phyloP scores from a whole-genome alignment of 495 filamentous ascomycete genomes.

The Tetracladium setigerum region DNA sequence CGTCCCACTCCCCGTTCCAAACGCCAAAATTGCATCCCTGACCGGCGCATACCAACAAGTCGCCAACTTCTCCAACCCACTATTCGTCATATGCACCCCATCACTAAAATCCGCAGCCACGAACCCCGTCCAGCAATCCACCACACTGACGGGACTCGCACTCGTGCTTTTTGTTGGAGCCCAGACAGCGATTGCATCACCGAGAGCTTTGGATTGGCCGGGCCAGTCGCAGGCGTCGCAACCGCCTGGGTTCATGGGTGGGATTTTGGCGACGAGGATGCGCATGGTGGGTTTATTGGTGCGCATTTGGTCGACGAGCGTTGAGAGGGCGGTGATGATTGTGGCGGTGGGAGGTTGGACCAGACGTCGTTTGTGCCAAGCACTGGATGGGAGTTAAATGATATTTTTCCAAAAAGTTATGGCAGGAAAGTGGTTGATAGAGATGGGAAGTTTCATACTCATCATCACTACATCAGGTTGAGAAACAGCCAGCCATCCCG shows the following conservation, averaged over 20 bases:
- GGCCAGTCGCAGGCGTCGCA: slow-evolving; percentile 20
- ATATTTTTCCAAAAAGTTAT: too few species aligned
- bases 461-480: slow-evolving; percentile 36
- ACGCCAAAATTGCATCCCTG: background rate
- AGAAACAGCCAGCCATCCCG: slow-evolving; percentile 30
- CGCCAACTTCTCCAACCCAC: slow-evolving; percentile 31
- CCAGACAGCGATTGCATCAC: slow-evolving; percentile 33
- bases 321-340: slow-evolving; percentile 31
- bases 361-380: slow-evolving; percentile 43
- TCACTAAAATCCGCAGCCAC: slow-evolving; percentile 27
- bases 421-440: too few species aligned
- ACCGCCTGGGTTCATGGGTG: slow-evolving; percentile 33
- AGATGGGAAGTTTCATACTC: background rate
- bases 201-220: slow-evolving; percentile 25
- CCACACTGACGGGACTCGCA: slow-evolving; percentile 31
- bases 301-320: slow-evolving; percentile 32
- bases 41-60: slow-evolving; percentile 26
- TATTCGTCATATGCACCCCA: slow-evolving; percentile 37
- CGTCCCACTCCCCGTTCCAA: too few species aligned
- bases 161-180: slow-evolving; percentile 26
- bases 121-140: slow-evolving; percentile 38
- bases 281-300: slow-evolving; percentile 32
- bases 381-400: slow-evolving; percentile 14
- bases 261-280: slow-evolving; percentile 38
- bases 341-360: slow-evolving; percentile 24